Base-by-base conservation (phyloP, 2,329 filamentous ascomycete species). In the Cordyceps javanica region DNA sequence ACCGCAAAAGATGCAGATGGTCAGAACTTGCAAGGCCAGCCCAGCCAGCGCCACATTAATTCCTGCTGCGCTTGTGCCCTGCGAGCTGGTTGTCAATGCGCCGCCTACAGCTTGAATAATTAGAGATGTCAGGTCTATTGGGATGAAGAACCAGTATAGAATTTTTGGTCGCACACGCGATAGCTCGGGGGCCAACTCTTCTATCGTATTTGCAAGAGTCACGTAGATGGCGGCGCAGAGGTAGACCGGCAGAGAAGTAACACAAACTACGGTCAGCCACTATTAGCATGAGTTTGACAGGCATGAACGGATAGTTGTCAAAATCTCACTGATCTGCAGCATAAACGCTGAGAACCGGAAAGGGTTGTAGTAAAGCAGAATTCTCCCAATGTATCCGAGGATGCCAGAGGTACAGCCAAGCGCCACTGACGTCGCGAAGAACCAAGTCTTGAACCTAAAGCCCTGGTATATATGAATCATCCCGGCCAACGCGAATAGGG, bases 301-400 rank as follows among this genome's bases (percentile, higher is more conserved):
- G n/a, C n/a, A 36, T 9, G 32, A 25, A 10, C 13, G 9, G 28
- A n/a, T 42, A 34, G 52, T 13, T 13, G 41, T 25, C 26, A 16
- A 16, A 8, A 26, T 41, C 72, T 30, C 61, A 77, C 78, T 73
- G 59, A 87, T 86, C 65, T 88, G 82, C n/a, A 86, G 77, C 63
- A 87, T 74, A 64, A 88, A 89, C 0, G 77, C 81, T 9, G 65
- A 65, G 63, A 85, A 78, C 44, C 66, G 70, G 64, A 83, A 88
- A 0, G 83, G 81, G 59, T 86, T 81, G 34, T 77, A 60, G 60
- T 81, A 73, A 45, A 85, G 72, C 56, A 82, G 63, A 30, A 85
- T 69, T 5, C 83, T 75, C 2, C 82, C 86, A 1, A 71, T 70
- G 60, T 89, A 88, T 28, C 86, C 85, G 30, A 85, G 64, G 19